Evolutionary conservation across 2,329 filamentous ascomycete species (phyloP).

Genomic region (Colletotrichum nymphaeae): DNA sequence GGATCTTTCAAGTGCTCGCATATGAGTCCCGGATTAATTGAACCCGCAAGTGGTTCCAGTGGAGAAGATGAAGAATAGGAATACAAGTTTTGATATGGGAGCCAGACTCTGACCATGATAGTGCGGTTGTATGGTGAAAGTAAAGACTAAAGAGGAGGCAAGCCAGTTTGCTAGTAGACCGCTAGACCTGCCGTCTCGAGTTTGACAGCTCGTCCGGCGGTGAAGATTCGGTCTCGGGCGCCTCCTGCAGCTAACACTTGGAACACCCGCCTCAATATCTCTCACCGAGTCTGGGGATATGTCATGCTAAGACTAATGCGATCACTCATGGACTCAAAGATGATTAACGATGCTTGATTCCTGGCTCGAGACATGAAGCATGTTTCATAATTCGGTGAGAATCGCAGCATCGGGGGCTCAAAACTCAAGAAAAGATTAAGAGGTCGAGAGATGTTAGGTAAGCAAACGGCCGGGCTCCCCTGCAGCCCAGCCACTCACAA

Average conservation of each 20-base stretch:
- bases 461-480: background rate
- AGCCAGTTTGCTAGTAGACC: background rate
- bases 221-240: background rate
- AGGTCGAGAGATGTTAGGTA: background rate
- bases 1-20: background rate
- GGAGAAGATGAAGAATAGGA: background rate
- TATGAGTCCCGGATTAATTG: background rate
- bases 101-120: background rate
- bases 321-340: background rate
- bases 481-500: slow-evolving; percentile 31
- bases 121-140: background rate
- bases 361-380: background rate
- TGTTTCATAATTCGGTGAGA: slow-evolving; percentile 18
- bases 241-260: background rate
- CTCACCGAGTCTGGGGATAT: background rate
- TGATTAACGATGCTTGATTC: background rate
- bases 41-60: background rate
- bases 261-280: background rate
- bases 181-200: slow-evolving; percentile 11
- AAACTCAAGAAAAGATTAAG: too few species aligned
- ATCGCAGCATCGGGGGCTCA: background rate
- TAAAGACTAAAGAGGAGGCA: background rate
- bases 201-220: background rate
- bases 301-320: too few species aligned
- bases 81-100: background rate